Base-by-base conservation (phyloP, 2,329 filamentous ascomycete genomes). In the Ophiostoma quercus region DNA sequence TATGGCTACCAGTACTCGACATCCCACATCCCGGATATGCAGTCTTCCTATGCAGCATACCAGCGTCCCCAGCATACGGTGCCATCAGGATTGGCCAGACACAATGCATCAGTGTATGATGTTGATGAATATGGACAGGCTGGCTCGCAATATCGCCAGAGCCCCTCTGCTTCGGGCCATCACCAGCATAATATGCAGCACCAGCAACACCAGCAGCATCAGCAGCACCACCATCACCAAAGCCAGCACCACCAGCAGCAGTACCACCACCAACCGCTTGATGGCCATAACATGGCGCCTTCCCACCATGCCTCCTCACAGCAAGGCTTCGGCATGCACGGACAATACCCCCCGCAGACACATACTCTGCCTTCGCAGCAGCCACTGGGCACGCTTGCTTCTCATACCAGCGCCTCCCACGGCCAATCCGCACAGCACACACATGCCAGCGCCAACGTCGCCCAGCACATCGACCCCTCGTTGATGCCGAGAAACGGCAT, bases 101-200 rank as follows among this genome's bases (percentile, higher is more conserved):
- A 78, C n/a, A 72, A 79, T 69, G 76, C 79, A n/a, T 74, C 75
- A 32, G 77, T 77, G 22, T 83, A 82, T 73, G 78, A 76, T 68
- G 71, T 77, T 19, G 72, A 75, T 1, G 73, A 74, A 22, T 70
- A 79, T 16, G 71, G 73, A 0, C 73, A 78, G 3, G 70, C 73
- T 1, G 74, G 78, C 5, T 70, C 74, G 57, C 69, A 80, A 73
- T 80, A 81, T 73, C 79, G 80, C 68, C 79, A 80, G 63, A 74
- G 29, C 69, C 34, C 68, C 69, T 37, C 69, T 34, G 9, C 51
- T 68, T 65, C 62, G n/a, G 29, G 72, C 73, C 71, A 72, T 32
- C 74, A 74, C 4, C 71, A 71, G 12, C 65, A 62, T 25, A 54
- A 69, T n/a, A 22, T 66, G 47, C 34, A 43, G 3, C 65, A 47